phyloP scores from a whole-genome alignment of 2,329 filamentous ascomycete species.

The Epicoccum sorghinum region DNA sequence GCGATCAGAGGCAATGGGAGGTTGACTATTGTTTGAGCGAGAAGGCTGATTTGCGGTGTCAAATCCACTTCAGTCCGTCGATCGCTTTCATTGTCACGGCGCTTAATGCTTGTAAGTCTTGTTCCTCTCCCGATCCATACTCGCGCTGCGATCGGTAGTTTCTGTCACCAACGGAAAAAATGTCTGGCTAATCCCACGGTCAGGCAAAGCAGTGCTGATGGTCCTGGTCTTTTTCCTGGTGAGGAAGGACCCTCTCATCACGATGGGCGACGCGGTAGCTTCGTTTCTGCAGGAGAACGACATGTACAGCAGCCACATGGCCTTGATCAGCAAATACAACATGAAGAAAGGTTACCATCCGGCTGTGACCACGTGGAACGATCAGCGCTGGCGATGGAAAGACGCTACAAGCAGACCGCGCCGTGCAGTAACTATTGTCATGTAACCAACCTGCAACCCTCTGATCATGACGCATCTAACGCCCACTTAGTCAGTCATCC shows the following conservation, averaged over 20 bases:
- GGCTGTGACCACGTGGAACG: neutral
- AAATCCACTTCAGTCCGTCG: slow-evolving; percentile 16
- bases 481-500: neutral
- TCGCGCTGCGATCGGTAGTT: neutral
- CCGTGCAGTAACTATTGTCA: neutral
- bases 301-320: neutral
- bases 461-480: neutral
- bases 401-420: slow-evolving; percentile 1
- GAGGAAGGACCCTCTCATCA: neutral
- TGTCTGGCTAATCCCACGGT: no score
- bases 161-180: no score
- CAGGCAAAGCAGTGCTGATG: slow-evolving; percentile 10
- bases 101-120: slow-evolving; percentile 3
- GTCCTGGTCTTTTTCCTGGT: neutral
- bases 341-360: neutral
- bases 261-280: slow-evolving; percentile 5
- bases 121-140: neutral
- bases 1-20: neutral
- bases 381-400: neutral
- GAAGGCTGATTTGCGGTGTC: slow-evolving; percentile 19
- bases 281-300: neutral
- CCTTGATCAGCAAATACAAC: neutral
- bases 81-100: neutral
- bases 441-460: neutral
- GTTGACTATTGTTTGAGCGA: slow-evolving; percentile 32